Evolutionary conservation across 257 asterid genomes (phyloP), one percentile per base, ranked within the genome.

Genomic region (Avicennia marina): DNA sequence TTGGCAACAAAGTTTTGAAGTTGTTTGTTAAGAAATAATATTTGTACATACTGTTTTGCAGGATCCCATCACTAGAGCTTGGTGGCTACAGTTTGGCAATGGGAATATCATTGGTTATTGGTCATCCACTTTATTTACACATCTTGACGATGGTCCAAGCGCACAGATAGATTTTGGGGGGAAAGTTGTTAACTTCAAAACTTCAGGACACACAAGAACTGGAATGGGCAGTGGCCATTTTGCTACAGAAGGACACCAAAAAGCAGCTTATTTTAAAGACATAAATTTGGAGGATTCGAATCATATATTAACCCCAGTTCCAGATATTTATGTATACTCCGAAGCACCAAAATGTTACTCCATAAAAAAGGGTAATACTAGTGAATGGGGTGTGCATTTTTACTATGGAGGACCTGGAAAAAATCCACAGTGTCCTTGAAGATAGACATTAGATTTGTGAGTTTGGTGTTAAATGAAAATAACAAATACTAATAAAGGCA

Each of bases 161-260:
- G 78, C 78, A n/a, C n/a, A n/a, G 89, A 72, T 81, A 3, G 83
- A 70, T 13, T 83, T 72, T 68, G 83, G 82, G 66, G 81, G 77
- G 2, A 84, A 81, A 64, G 41, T 72, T 64, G 83, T 81, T 7
- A 81, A 81, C 62, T 72, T 71, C 4, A 58, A 56, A 49, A 52
- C 15, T 43, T 60, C 80, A 7, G 77, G 79, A 38, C 87, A 81
- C 53, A 74, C 81, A 1, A 68, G 72, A 17, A 81, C 87, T 2
- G 82, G 77, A 64, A 81, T 81, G 87, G 87, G 87, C 8, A 77
- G 84, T 32, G 87, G 87, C 1, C 84, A 81, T 74, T 81, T 81
- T 69, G 80, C 84, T 22, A 66, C 75, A 48, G 80, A 74, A 53
- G 87, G 87, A 56, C 77, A 71, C 17, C 82, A 80, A 43, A 81